Evolutionary conservation across 2,329 filamentous ascomycete species (phyloP), one percentile per base, ranked within the genome.

Genomic region (Leptoxyphium fumago): DNA sequence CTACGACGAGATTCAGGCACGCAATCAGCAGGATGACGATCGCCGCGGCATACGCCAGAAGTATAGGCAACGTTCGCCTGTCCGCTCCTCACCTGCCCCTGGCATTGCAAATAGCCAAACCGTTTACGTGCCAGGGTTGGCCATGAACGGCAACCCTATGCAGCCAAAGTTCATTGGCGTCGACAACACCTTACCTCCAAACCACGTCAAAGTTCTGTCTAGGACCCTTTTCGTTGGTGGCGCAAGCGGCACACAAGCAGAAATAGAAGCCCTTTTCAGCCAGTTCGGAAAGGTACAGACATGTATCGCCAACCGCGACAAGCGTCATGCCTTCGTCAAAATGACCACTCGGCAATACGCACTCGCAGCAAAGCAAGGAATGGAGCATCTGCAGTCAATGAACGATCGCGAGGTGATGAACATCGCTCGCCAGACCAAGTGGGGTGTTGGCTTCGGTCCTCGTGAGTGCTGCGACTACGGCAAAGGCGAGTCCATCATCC

Each of bases 281-380:
- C 78, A 78, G 39, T 94, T 80, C 59, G 91, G 91, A 46, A 72
- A 80, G 43, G 91, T 98, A 3, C 91, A 98, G 64, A 95, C 89
- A 1, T 96, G 89, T 65, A 98, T 98, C 52, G 88, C 95, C 52
- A 96, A 98, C 67, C 83, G 86, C 57, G 91, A 98, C 59, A 98
- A 96, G 68, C 84, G 91, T 14, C 91, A 98, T 64, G 91, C 91
- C 5, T 98, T 98, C 61, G 89, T 98, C 57, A 98, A 98, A 68
- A 98, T 98, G 91, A 76, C 91, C 52, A 91, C 78, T 50, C 85
- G 93, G 32, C 74, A 78, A 49, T 86, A 94, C 63, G 89, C 91
- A 11, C 74, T 94, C 46, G 70, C 63, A 49, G 91, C 91, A 42
- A 93, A 93, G 61, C 77, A 82, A 32, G 84, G 80, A 42, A 94